phyloP scores from a whole-genome alignment of 768 basidiomycete genomes.

The Mycena venus region DNA sequence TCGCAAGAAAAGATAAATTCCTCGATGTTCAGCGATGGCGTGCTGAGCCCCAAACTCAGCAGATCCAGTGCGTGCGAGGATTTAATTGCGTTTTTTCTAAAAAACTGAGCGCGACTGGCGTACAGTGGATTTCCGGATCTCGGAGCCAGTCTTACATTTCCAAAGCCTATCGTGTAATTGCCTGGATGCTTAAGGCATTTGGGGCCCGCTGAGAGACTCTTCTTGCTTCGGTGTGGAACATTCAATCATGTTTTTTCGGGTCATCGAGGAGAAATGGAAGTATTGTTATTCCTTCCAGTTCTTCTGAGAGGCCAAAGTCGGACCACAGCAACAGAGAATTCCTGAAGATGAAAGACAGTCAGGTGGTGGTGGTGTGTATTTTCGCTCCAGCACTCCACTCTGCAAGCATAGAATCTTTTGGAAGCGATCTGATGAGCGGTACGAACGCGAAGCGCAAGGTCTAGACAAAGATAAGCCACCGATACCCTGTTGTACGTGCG shows the following conservation, averaged over 20 bases:
- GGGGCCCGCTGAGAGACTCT: too few species aligned
- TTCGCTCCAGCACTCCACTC: neutral
- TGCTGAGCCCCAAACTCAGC: neutral
- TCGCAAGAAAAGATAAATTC: neutral
- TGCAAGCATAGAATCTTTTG: neutral
- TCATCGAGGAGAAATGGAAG: too few species aligned
- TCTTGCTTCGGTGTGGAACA: too few species aligned
- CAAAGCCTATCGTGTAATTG: too few species aligned
- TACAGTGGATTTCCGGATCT: neutral
- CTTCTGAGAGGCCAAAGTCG: too few species aligned
- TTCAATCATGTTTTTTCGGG: too few species aligned
- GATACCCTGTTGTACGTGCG: neutral
- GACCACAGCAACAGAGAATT: neutral
- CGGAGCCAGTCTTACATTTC: neutral
- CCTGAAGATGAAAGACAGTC: neutral
- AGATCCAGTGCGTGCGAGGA: neutral
- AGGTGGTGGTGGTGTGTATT: neutral
- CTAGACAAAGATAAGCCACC: neutral
- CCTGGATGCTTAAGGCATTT: too few species aligned
- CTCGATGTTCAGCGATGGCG: neutral
- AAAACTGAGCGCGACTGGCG: neutral
- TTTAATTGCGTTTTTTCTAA: neutral
- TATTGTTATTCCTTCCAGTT: too few species aligned
- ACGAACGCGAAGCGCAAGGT: neutral
- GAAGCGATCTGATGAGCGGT: neutral